Evolutionary conservation across 805 yeast genomes (phyloP).

Genomic region (Sporopachydermia lactativora): DNA sequence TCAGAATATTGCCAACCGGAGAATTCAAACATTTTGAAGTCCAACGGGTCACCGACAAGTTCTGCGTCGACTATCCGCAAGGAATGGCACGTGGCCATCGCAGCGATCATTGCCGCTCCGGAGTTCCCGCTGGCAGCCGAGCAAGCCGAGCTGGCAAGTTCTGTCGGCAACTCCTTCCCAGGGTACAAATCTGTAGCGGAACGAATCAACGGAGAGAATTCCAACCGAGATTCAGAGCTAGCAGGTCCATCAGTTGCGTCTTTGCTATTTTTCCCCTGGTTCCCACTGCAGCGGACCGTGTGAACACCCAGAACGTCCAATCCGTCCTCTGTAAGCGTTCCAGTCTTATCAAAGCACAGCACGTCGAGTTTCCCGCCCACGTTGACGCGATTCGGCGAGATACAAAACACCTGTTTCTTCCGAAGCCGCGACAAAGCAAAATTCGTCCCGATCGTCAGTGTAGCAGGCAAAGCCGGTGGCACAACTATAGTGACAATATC

Average conservation of each 20-base stretch:
- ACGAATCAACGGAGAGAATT: constrained; percentile 7
- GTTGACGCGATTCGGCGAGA: constrained; percentile 87
- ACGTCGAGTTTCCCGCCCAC: constrained; percentile 92
- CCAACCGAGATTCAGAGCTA: constrained; percentile 17
- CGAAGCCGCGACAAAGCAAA: constrained; percentile 75
- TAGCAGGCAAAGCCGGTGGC: constrained; percentile 98
- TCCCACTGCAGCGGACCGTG: constrained; percentile 13
- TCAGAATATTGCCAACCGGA: constrained; percentile 69
- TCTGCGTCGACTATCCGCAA: constrained; percentile 66
- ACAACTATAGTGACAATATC: constrained; percentile 94
- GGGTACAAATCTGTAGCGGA: constrained; percentile 2
- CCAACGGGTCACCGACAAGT: constrained; percentile 87
- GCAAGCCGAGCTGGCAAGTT: constrained; percentile 4
- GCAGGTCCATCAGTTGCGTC: constrained; percentile 3
- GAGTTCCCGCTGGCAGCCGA: constrained; percentile 14
- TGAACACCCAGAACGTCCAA: constrained; percentile 70
- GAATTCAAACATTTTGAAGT: constrained; percentile 84
- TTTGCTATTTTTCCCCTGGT: constrained; percentile 2
- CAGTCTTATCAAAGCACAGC: constrained; percentile 92
- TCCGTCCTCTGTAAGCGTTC: constrained; percentile 95
- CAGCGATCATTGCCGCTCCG: constrained; percentile 24
- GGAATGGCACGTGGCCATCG: constrained; percentile 79
- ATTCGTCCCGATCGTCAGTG: constrained; percentile 90
- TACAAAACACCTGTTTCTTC: constrained; percentile 62
- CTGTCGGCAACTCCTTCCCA: constrained; percentile 5